These are phyloP conservation scores for Cadophora gregata DNA, from an alignment of 2,329 filamentous ascomycete species.

Conservation along the genomic window DNA sequence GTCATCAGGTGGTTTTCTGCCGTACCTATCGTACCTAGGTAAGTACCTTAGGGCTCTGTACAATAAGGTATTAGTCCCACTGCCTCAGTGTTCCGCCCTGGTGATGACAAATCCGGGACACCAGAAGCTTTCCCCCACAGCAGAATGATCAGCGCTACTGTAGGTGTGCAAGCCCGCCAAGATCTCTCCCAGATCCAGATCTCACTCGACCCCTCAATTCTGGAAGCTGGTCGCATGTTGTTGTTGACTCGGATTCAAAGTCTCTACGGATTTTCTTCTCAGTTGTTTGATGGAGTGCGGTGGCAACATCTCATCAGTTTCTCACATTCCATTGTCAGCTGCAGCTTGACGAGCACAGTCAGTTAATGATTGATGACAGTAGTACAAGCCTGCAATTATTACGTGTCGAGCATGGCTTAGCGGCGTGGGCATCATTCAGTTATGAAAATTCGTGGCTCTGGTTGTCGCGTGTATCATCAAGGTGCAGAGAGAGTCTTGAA, in stretches of 20 bases:
- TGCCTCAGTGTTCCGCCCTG: background rate
- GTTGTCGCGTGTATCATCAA: conserved; percentile 23
- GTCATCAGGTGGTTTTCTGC: background rate
- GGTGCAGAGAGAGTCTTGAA: conserved; percentile 18
- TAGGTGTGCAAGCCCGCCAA: conserved; percentile 17
- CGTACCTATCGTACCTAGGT: background rate
- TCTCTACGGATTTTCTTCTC: too few species aligned
- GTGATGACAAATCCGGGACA: conserved; percentile 9
- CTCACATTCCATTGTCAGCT: background rate
- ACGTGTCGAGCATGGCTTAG: conserved; percentile 24
- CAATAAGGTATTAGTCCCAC: too few species aligned
- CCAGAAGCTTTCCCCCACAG: background rate
- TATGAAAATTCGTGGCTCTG: conserved; percentile 21
- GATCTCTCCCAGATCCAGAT: conserved; percentile 16
- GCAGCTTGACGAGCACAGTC: background rate
- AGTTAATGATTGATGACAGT: conserved; percentile 7
- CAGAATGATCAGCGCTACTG: conserved; percentile 21
- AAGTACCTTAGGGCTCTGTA: too few species aligned
- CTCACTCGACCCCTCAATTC: conserved; percentile 7
- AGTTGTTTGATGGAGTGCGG: background rate
- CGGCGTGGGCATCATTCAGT: conserved; percentile 7
- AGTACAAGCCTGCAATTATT: conserved; percentile 10
- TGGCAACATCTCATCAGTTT: conserved; percentile 3
- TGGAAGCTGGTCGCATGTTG: conserved; percentile 11
- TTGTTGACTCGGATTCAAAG: background rate